Evolutionary conservation across 495 filamentous ascomycete species (phyloP), one percentile per base, ranked within the genome.

Genomic region (Jackrogersella multiformis): DNA sequence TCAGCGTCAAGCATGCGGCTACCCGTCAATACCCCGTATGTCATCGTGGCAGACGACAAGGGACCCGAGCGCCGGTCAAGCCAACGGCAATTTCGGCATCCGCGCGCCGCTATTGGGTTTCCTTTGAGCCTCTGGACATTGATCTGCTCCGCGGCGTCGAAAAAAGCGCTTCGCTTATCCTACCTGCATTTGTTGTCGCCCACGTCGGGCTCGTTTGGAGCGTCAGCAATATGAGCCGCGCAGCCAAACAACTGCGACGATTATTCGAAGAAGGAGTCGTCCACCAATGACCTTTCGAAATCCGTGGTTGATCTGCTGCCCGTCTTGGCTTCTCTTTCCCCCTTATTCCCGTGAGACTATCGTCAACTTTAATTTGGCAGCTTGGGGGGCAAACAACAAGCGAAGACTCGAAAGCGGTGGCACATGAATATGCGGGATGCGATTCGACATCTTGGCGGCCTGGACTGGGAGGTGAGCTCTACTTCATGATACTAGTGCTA

Each of bases 1-100:
- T 67, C n/a, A n/a, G n/a, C n/a, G n/a, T n/a, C n/a, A 46, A 39
- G n/a, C 26, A 67, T 67, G 64, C 56, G 34, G 42, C 20, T 56
- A 56, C 49, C 64, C 64, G 64, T 51, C 32, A 34, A 38, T n/a
- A n/a, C n/a, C n/a, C n/a, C n/a, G n/a, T n/a, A n/a, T 34, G 41
- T 15, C 44, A 30, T 51, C 51, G 28, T 46, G 48, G 48, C 35
- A 21, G 16, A 12, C 7, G 35, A 26, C 12, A 36, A 20, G 34
- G 46, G 28, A 5, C 34, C 51, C 32, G 24, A 44, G 38, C 5
- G n/a, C 35, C 38, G 53, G n/a, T 23, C 36, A 44, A 15, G 24
- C 23, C 10, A 30, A 49, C 10, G 35, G 32, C 49, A 41, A 1
- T 56, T 12, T 56, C 51, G 23, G 56, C 13, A 34, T 34, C 38